phyloP scores from a whole-genome alignment of 768 basidiomycete species.

The Kwoniella sp. region DNA sequence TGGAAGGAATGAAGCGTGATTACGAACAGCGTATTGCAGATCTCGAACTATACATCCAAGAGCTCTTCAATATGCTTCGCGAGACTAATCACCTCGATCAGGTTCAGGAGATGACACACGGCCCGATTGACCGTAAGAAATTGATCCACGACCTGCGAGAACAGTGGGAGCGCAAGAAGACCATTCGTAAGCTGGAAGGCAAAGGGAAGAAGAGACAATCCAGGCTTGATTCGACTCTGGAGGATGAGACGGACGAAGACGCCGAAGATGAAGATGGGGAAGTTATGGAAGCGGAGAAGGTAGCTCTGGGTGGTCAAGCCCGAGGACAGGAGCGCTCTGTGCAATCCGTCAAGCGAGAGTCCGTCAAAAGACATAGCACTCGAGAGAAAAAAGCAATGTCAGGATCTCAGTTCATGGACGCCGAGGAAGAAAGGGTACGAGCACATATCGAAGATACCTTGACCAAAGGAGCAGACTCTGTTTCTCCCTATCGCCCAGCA shows the following conservation, averaged over 20 bases:
- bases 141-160: conserved; percentile 64
- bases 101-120: conserved; percentile 66
- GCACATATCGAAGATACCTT: conserved; percentile 86
- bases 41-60: conserved; percentile 88
- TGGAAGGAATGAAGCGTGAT: conserved; percentile 72
- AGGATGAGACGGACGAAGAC: conserved; percentile 29
- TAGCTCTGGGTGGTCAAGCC: conserved; percentile 31
- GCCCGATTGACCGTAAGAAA: conserved; percentile 73
- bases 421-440: conserved; percentile 61
- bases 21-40: conserved; percentile 86
- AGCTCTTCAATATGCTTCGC: conserved; percentile 89
- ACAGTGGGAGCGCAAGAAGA: conserved; percentile 52
- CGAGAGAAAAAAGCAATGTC: conserved; percentile 43
- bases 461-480: conserved; percentile 62
- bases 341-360: conserved; percentile 23
- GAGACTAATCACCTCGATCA: conserved; percentile 73
- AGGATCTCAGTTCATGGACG: conserved; percentile 56
- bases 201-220: conserved; percentile 8
- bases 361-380: conserved; percentile 20
- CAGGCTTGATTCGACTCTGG: conserved; percentile 9
- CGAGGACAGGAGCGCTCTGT: conserved; percentile 31
- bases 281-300: conserved; percentile 51
- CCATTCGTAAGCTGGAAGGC: conserved; percentile 50
- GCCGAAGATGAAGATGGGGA: conserved; percentile 52
- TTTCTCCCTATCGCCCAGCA: conserved; percentile 53